These are phyloP conservation scores for Liriodendron chinense DNA, from an alignment of 164 flowering plant genomes.

Conservation along the genomic window DNA sequence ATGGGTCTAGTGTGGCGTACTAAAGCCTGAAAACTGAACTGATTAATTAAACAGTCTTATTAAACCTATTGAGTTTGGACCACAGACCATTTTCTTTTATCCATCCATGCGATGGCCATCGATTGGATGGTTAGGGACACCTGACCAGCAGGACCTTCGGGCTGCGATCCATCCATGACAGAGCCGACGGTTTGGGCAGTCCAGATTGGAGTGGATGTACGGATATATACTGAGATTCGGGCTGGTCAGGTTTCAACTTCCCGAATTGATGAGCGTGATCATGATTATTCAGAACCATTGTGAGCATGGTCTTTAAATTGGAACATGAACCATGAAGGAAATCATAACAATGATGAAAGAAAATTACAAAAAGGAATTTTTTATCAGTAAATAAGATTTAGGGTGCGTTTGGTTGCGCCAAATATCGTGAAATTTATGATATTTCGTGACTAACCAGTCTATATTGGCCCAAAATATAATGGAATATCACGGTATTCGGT, in stretches of 20 bases:
- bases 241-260: not conserved
- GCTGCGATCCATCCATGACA: not conserved
- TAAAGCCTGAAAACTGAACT: not conserved
- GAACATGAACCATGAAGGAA: too few relatives aligned
- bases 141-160: not conserved
- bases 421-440: not conserved
- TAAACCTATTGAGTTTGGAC: not conserved
- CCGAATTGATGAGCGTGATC: not conserved
- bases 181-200: too few relatives aligned
- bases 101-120: not conserved
- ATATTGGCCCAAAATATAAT: not conserved
- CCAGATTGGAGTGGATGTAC: too few relatives aligned
- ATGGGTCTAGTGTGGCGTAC: not conserved
- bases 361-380: too few relatives aligned
- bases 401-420: not conserved
- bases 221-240: not conserved
- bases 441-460: not conserved
- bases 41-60: not conserved
- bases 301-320: too few relatives aligned
- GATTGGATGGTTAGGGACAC: not conserved
- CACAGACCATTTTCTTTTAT: not conserved
- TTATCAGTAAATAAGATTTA: too few relatives aligned
- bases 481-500: not conserved
- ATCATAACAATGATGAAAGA: too few relatives aligned
- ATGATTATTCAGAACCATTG: not conserved